A percentile compares a stretch with the other conserved stretches of the same genome.
These are phyloP conservation scores for Silene conica DNA, from an alignment of 148 eudicot genomes.

Conservation along the genomic window DNA sequence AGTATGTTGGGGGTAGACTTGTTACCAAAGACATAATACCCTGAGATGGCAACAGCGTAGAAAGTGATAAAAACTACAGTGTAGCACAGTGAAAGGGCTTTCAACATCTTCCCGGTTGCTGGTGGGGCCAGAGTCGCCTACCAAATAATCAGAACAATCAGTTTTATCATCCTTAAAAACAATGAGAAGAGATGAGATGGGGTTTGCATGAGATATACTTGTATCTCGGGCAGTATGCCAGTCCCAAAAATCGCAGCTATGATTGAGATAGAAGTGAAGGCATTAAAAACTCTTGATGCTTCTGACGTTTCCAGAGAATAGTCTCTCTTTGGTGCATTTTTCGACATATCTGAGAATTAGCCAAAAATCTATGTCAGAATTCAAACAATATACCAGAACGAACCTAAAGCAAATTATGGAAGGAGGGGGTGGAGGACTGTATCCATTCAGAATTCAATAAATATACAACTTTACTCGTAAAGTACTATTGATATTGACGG, in stretches of 20 bases:
- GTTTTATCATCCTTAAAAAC: not conserved
- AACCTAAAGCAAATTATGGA: too few relatives aligned
- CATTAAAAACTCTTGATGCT: slow-evolving; percentile 49
- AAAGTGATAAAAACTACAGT: slow-evolving; percentile 73
- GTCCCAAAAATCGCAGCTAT: slow-evolving; percentile 89
- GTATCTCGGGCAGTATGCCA: slow-evolving; percentile 96
- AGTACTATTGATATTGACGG: too few relatives aligned
- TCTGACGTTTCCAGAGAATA: slow-evolving; percentile 58
- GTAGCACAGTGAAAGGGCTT: slow-evolving; percentile 82
- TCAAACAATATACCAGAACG: not conserved
- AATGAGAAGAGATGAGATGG: not conserved
- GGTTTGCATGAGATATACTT: slow-evolving; percentile 34
- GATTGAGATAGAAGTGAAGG: slow-evolving; percentile 91
- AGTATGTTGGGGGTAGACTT: slow-evolving; percentile 69
- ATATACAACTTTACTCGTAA: too few relatives aligned
- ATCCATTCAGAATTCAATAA: too few relatives aligned
- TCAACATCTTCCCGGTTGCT: slow-evolving; percentile 88
- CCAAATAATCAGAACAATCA: slow-evolving; percentile 6
- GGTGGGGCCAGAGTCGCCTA: slow-evolving; percentile 99
- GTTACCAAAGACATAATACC: slow-evolving; percentile 86
- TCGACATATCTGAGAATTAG: slow-evolving; percentile 45
- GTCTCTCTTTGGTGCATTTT: slow-evolving; percentile 62
- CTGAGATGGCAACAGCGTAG: slow-evolving; percentile 71
- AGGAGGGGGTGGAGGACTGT: too few relatives aligned
- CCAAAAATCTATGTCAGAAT: not conserved